Evolutionary conservation across 768 basidiomycete species (phyloP).

Genomic region (Lyophyllum shimeji): DNA sequence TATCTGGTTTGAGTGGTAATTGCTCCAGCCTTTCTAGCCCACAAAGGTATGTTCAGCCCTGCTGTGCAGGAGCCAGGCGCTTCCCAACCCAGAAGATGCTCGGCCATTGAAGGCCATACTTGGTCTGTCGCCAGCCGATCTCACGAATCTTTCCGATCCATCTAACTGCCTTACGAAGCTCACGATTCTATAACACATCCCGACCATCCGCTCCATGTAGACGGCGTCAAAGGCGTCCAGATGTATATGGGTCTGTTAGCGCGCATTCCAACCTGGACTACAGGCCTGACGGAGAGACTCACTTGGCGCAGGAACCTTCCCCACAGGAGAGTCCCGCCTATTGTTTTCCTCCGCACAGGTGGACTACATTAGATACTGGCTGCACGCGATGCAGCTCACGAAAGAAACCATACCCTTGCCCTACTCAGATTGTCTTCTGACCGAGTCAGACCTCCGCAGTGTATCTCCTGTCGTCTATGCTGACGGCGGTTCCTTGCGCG

Average conservation of each 20-base stretch:
- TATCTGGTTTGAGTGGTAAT: slow-evolving; percentile 79
- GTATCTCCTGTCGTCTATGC: slow-evolving; percentile 59
- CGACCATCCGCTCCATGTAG: slow-evolving; percentile 68
- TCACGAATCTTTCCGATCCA: not conserved
- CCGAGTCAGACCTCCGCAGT: slow-evolving; percentile 52
- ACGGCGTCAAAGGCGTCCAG: slow-evolving; percentile 65
- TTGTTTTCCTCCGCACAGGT: slow-evolving; percentile 83
- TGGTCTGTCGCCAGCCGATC: slow-evolving; percentile 27
- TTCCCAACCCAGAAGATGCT: slow-evolving; percentile 60
- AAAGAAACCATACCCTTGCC: slow-evolving; percentile 67
- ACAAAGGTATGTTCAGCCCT: slow-evolving; percentile 2
- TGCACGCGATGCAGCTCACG: slow-evolving; percentile 72
- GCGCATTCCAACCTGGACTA: not conserved
- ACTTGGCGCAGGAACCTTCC: slow-evolving; percentile 52
- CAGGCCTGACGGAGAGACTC: not conserved
- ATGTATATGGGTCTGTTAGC: slow-evolving; percentile 60
- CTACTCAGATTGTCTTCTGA: slow-evolving; percentile 74
- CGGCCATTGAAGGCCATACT: slow-evolving; percentile 68
- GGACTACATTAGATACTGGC: slow-evolving; percentile 84
- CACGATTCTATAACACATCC: slow-evolving; percentile 69
- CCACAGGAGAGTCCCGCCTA: slow-evolving; percentile 73
- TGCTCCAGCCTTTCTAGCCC: not conserved
- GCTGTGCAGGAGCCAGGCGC: slow-evolving; percentile 48
- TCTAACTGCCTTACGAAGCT: slow-evolving; percentile 30
- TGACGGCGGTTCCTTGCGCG: slow-evolving; percentile 53